Conservation (phyloP, 2,329 filamentous ascomycete genomes). For the Fusarium sp. region DNA sequence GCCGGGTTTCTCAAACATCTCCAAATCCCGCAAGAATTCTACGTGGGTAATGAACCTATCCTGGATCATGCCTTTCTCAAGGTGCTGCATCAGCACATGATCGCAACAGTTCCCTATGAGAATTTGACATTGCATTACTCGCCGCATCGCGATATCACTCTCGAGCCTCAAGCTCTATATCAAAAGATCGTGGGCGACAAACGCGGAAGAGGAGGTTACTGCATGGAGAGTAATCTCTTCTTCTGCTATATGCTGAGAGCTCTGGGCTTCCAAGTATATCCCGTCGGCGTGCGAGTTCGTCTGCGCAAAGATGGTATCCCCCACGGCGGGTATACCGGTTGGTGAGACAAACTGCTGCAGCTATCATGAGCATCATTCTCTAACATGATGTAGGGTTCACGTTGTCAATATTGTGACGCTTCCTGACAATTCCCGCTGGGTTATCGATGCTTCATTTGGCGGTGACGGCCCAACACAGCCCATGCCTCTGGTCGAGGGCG, state of each 20-base stretch:
- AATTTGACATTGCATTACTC: conserved; percentile 68
- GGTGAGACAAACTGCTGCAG: conserved; percentile 51
- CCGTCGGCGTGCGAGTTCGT: conserved; percentile 65
- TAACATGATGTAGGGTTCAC: conserved; percentile 56
- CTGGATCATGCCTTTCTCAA: conserved; percentile 52
- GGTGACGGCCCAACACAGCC: conserved; percentile 70
- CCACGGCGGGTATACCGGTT: conserved; percentile 59
- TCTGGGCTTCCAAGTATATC: conserved; percentile 67
- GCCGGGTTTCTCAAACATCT: conserved; percentile 47
- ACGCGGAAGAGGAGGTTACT: conserved; percentile 67
- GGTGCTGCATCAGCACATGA: conserved; percentile 59
- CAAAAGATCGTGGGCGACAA: conserved; percentile 60
- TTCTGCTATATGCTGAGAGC: conserved; percentile 65
- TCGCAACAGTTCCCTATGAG: conserved; percentile 67
- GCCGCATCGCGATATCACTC: conserved; percentile 52
- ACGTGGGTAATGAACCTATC: conserved; percentile 44
- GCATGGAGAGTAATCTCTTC: conserved; percentile 69
- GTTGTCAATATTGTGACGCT: conserved; percentile 73
- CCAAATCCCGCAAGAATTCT: conserved; percentile 47
- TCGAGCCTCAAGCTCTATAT: conserved; percentile 62
- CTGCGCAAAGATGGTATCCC: conserved; percentile 55
- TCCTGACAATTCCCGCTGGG: conserved; percentile 60
- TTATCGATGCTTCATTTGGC: conserved; percentile 74
- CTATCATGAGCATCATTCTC: conserved; percentile 14
- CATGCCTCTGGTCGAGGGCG: conserved; percentile 62